A percentile compares a stretch with the other conserved stretches of the same genome.
phyloP scores from a whole-genome alignment of 129 eudicot genomes.

The Solidago caesia region DNA sequence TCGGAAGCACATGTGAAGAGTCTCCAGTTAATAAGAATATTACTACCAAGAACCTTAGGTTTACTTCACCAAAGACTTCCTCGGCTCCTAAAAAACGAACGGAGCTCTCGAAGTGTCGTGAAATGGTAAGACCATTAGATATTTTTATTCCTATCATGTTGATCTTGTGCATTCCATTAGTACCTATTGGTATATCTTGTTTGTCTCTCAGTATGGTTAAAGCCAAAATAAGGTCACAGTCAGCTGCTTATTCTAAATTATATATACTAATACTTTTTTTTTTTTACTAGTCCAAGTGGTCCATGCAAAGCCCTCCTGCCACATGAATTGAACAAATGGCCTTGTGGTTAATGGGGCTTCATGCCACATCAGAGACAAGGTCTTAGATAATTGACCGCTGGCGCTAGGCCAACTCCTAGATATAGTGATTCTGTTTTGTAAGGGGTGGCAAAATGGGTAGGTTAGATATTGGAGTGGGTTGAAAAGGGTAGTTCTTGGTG shows the following conservation, averaged over 20 bases:
- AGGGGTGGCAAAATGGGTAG: background rate
- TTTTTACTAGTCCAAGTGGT: no score
- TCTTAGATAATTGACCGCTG: background rate
- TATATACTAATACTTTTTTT: background rate
- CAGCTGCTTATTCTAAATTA: background rate
- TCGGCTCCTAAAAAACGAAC: slow-evolving; percentile 43
- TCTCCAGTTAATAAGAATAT: slow-evolving; percentile 37
- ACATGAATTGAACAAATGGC: background rate
- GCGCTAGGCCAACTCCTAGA: background rate
- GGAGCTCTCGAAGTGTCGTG: slow-evolving; percentile 53
- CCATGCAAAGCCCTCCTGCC: background rate
- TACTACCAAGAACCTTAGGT: slow-evolving; percentile 48
- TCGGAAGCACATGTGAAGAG: slow-evolving; percentile 50
- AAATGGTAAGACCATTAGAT: slow-evolving; percentile 47
- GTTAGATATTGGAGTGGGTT: background rate
- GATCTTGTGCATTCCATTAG: slow-evolving; percentile 6
- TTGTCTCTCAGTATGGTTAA: slow-evolving; percentile 13
- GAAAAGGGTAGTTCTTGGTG: background rate
- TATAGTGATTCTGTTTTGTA: background rate
- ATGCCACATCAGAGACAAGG: background rate
- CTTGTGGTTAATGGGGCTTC: background rate
- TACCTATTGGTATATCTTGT: background rate
- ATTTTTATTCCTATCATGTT: background rate
- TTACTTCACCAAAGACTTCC: slow-evolving; percentile 47
- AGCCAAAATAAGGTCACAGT: background rate